A percentile compares a stretch with the other conserved stretches of the same genome.
Conservation (phyloP, 2,329 filamentous ascomycete genomes). For the Monilinia fructigena region DNA sequence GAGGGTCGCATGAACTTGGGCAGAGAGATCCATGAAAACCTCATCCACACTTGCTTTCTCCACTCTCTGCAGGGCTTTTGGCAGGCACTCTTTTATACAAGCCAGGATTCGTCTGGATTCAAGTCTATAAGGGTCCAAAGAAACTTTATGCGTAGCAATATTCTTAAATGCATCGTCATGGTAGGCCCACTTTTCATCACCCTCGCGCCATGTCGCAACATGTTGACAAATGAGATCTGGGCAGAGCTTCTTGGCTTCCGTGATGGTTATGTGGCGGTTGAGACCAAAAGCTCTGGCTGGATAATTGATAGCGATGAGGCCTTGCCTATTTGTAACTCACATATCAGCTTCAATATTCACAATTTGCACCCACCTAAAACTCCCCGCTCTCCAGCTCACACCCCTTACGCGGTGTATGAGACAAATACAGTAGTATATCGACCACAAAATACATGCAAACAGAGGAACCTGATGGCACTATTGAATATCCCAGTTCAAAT, state of each 20-base stretch:
- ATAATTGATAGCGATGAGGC: slow-evolving; percentile 95
- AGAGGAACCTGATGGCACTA: not conserved
- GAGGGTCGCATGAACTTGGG: slow-evolving; percentile 74
- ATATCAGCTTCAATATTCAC: slow-evolving; percentile 19
- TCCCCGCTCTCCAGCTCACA: not conserved
- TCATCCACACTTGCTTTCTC: slow-evolving; percentile 97
- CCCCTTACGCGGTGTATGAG: no score
- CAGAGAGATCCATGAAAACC: slow-evolving; percentile 88
- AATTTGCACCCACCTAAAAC: not conserved
- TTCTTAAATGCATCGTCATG: slow-evolving; percentile 74
- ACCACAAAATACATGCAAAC: no score
- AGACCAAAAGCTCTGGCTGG: slow-evolving; percentile 80
- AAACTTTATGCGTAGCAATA: slow-evolving; percentile 89
- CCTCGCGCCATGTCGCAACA: slow-evolving; percentile 92
- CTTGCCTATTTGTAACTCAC: slow-evolving; percentile 58
- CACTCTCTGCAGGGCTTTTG: slow-evolving; percentile 64
- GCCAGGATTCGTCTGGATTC: slow-evolving; percentile 81
- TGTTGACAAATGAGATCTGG: slow-evolving; percentile 84
- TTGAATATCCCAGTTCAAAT: not conserved
- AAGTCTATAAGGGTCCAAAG: slow-evolving; percentile 84
- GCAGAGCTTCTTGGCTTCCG: slow-evolving; percentile 83
- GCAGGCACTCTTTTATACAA: slow-evolving; percentile 71
- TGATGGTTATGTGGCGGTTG: slow-evolving; percentile 71
- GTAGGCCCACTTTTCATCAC: slow-evolving; percentile 89
- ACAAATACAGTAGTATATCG: no score